Evolutionary conservation across 73 alveolate species (phyloP).

Genomic region (Paraurostyla sp.): DNA sequence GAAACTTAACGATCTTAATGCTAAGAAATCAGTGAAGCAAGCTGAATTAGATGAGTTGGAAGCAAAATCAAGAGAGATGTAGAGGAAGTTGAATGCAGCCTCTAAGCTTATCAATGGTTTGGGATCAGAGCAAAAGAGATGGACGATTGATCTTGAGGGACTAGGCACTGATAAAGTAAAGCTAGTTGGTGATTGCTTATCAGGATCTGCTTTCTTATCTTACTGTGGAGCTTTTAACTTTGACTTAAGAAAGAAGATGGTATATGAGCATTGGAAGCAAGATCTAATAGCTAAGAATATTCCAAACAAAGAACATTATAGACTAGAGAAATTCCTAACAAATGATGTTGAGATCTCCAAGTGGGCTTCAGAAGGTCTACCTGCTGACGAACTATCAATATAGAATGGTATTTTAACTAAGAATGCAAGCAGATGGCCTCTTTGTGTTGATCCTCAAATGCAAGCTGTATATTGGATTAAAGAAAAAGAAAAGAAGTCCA

Average conservation of each 20-base stretch:
- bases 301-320: conserved; percentile 94
- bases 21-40: conserved; percentile 87
- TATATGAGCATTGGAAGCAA: conserved; percentile 95
- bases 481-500: conserved; percentile 88
- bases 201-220: conserved; percentile 97
- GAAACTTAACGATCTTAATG: conserved; percentile 88
- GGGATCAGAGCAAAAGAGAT: conserved; percentile 92
- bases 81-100: conserved; percentile 96
- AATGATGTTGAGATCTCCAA: conserved; percentile 97
- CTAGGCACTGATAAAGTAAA: conserved; percentile 90
- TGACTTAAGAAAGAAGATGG: conserved; percentile 96
- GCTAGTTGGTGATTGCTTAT: conserved; percentile 98
- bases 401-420: conserved; percentile 98
- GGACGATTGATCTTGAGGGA: conserved; percentile 93
- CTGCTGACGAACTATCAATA: conserved; percentile 98
- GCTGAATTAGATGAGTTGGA: conserved; percentile 89
- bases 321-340: conserved; percentile 96
- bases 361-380: conserved; percentile 99
- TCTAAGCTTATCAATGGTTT: conserved; percentile 96
- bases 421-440: conserved; percentile 98
- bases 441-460: conserved; percentile 99
- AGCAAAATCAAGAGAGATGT: conserved; percentile 93
- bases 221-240: conserved; percentile 93
- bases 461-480: conserved; percentile 96
- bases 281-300: conserved; percentile 91